Base-by-base conservation (phyloP, 208 protist genomes). In the Leishmania tarentolae region DNA sequence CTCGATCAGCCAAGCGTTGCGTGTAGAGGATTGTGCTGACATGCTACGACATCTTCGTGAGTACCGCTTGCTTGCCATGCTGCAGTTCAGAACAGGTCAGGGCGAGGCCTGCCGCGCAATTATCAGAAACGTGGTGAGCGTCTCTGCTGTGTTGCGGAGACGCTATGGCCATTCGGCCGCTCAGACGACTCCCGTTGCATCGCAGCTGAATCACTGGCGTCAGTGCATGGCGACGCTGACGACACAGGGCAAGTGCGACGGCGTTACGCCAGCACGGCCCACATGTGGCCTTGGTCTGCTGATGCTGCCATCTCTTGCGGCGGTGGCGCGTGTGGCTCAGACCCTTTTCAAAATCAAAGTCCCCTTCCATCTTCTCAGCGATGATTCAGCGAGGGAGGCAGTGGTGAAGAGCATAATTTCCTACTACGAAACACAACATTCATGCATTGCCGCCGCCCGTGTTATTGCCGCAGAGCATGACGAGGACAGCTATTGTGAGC, bases 11-110 rank as follows among this genome's bases (percentile, higher is more conserved):
- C 61, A 52, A 3, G 83, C 76, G 13, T 68, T 97, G 47, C 50
- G 56, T 15, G 65, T 95, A 19, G 84, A 89, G 74, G 94, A 97
- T 74, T 91, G 86, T 69, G 91, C 90, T 56, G 90, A 93, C 57
- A 59, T 96, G 75, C 89, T 97, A n/a, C 57, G 13, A 15, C 52
- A 80, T 21, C 59, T 93, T 44, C 75, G 76, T 13, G 92, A 97
- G 83, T 90, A 89, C 77, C 89, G 92, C 13, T 80, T 97, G 40
- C 79, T 97, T n/a, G 92, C 92, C 8, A 73, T 90, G 78, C 79
- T 95, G 65, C 80, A 92, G n/a, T 90, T 90, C 77, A 87, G 87
- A 40, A 47, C 71, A 19, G 91, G 91, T 0, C 85, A 86, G n/a
- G 68, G 71, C 17, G 74, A 79, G 28, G 85, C 73, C 69, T 86